These are phyloP conservation scores for Asparagopsis taxiformis DNA, from an alignment of 31 red algal species.

Conservation along the genomic window DNA sequence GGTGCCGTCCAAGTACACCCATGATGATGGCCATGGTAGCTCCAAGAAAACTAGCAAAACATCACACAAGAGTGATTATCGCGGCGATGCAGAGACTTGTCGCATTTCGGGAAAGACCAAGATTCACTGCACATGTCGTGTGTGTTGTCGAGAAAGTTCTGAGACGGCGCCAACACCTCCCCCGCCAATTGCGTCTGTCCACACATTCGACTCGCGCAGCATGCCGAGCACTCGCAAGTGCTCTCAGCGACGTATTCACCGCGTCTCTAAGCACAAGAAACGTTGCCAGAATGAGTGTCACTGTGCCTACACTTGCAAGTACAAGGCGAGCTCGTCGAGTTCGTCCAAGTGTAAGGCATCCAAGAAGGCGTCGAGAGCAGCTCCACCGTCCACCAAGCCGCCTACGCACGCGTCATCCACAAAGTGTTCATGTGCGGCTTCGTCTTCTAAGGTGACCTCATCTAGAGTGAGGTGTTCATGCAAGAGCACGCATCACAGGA, in stretches of 20 bases:
- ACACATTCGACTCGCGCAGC: conserved; percentile 20
- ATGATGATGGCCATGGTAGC: too few species aligned
- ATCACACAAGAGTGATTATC: too few species aligned
- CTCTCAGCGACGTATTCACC: conserved; percentile 7
- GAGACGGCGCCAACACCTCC: conserved; percentile 23
- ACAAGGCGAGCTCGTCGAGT: background rate
- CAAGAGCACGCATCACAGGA: too few species aligned
- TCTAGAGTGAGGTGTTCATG: conserved; percentile 13
- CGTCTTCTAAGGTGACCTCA: conserved; percentile 2
- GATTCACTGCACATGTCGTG: conserved; percentile 15
- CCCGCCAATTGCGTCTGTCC: conserved; percentile 35
- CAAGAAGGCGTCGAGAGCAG: conserved; percentile 8
- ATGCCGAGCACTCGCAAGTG: conserved; percentile 1
- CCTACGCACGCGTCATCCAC: conserved; percentile 13
- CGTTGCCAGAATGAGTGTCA: conserved; percentile 2
- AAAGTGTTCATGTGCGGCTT: conserved; percentile 1
- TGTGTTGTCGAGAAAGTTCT: conserved; percentile 23
- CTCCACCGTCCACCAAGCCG: conserved; percentile 12
- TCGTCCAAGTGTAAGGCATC: background rate
- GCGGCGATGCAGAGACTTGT: conserved; percentile 20
- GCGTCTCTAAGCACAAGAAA: conserved; percentile 7
- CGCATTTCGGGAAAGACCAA: conserved; percentile 20
- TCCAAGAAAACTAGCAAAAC: too few species aligned
- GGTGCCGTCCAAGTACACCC: too few species aligned
- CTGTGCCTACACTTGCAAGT: conserved; percentile 1